Evolutionary conservation across 805 yeast genomes (phyloP), one percentile per base, ranked within the genome.

Genomic region (Metschnikowia borealis): DNA sequence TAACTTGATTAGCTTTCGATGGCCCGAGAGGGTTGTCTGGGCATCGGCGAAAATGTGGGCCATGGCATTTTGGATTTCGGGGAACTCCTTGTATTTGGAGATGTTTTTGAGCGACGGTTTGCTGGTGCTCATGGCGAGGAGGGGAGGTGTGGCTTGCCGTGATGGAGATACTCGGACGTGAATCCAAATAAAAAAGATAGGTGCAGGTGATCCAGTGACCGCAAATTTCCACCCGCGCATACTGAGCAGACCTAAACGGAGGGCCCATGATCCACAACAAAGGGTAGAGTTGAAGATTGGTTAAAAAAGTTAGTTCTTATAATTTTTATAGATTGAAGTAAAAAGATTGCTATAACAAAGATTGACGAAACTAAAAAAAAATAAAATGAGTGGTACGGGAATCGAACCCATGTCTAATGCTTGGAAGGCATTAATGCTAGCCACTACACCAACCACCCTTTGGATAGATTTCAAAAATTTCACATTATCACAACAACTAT

Each of bases 401-500:
- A 83, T 85, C 90, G 92, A 85, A 85, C 92, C 89, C 91, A 80
- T 84, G 89, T 82, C 91, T 75, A 85, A 82, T 82, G 89, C 91
- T 85, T 85, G 91, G 91, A 85, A 85, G 90, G 90, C 89, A 82
- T 81, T 82, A 75, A 85, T 85, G 88, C 82, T 85, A 83, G 82
- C 92, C 90, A 83, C 88, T 85, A 85, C 89, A 85, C 92, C 83
- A 85, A 84, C 84, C 85, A 81, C 85, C 89, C 89, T 32, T 21
- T 7, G 33, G n/a, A n/a, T n/a, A n/a, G n/a, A n/a, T n/a, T n/a
- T 2, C 3, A 23, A 18, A 40, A n/a, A 34, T n/a, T 5, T 11
- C 29, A 8, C 11, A 26, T 26, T 26, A 26, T 2, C 11, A 26
- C 4, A 8, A 10, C 1, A 1, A 26, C 11, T 26, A 26, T 26